Conservation (phyloP, 805 yeast genomes). For the Candida gorgasii region DNA sequence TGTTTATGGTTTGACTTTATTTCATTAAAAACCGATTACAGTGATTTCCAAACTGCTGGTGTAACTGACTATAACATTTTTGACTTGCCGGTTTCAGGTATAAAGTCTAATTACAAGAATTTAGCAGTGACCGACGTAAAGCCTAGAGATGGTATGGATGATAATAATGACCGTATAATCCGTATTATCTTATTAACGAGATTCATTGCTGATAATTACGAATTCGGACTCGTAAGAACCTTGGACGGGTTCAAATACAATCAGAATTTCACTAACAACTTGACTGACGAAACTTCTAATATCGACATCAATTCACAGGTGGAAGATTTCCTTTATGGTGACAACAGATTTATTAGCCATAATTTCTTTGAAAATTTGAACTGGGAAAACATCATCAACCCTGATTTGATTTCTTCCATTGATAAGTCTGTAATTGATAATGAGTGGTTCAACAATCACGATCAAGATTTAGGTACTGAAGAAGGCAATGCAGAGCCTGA, state of each 20-base stretch:
- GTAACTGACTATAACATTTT: conserved; percentile 53
- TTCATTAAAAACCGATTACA: conserved; percentile 52
- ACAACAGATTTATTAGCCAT: conserved; percentile 43
- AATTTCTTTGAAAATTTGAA: conserved; percentile 39
- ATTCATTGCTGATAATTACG: conserved; percentile 51
- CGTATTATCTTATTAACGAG: conserved; percentile 53
- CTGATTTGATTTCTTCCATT: conserved; percentile 5
- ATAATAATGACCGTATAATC: conserved; percentile 46
- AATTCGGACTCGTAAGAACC: conserved; percentile 55
- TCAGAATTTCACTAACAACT: conserved; percentile 25
- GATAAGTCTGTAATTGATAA: conserved; percentile 24
- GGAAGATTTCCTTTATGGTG: conserved; percentile 37
- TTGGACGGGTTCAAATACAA: conserved; percentile 47
- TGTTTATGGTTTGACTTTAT: conserved; percentile 74
- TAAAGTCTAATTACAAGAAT: conserved; percentile 20
- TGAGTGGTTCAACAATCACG: conserved; percentile 20
- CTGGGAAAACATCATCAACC: conserved; percentile 21
- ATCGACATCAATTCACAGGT: conserved; percentile 9
- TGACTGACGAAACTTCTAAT: conserved; percentile 18
- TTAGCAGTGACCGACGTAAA: conserved; percentile 10
- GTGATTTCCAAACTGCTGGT: conserved; percentile 53
- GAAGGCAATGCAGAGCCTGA: conserved; percentile 25
- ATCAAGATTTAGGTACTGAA: conserved; percentile 13
- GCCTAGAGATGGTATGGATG: conserved; percentile 21
- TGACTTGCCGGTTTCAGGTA: conserved; percentile 69